Conservation (phyloP, 2,329 filamentous ascomycete species). For the Aspergillus niger region DNA sequence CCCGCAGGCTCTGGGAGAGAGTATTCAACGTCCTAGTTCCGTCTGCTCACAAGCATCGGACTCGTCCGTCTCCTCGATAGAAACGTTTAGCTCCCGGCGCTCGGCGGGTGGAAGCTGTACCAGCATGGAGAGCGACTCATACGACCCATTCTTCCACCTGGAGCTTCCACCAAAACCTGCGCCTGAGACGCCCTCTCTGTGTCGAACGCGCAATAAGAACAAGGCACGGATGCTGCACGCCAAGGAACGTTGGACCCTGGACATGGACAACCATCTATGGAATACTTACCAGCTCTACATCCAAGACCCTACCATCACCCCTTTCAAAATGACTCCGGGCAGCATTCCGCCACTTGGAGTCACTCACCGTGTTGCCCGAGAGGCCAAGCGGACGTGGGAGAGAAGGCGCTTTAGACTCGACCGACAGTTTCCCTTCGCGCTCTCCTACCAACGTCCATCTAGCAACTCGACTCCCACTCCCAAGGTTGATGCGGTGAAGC, state of each 20-base stretch:
- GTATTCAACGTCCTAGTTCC: constrained; percentile 58
- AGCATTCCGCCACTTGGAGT: constrained; percentile 65
- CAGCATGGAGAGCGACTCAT: constrained; percentile 61
- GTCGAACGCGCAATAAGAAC: constrained; percentile 27
- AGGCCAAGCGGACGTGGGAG: constrained; percentile 64
- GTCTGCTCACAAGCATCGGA: constrained; percentile 62
- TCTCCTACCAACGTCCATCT: constrained; percentile 44
- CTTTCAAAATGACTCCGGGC: constrained; percentile 67
- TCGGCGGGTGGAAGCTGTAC: constrained; percentile 63
- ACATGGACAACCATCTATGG: constrained; percentile 69
- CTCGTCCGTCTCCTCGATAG: constrained; percentile 63
- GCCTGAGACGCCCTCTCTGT: constrained; percentile 42
- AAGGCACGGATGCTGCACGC: constrained; percentile 24
- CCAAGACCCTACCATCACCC: constrained; percentile 66
- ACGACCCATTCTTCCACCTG: constrained; percentile 57
- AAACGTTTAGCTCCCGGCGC: constrained; percentile 58
- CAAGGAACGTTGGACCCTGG: constrained; percentile 55
- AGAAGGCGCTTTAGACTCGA: constrained; percentile 42
- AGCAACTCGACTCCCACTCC: constrained; percentile 53
- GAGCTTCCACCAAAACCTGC: constrained; percentile 40
- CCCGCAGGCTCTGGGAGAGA: constrained; percentile 39
- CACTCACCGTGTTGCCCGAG: constrained; percentile 63
- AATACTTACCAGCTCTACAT: constrained; percentile 66
- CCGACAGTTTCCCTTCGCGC: constrained; percentile 14
- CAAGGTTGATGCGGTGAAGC: constrained; percentile 32